A percentile compares a stretch with the other conserved stretches of the same genome.
These are phyloP conservation scores for Haematococcus lacustris DNA, from an alignment of 139 green algal species.

Conservation along the genomic window DNA sequence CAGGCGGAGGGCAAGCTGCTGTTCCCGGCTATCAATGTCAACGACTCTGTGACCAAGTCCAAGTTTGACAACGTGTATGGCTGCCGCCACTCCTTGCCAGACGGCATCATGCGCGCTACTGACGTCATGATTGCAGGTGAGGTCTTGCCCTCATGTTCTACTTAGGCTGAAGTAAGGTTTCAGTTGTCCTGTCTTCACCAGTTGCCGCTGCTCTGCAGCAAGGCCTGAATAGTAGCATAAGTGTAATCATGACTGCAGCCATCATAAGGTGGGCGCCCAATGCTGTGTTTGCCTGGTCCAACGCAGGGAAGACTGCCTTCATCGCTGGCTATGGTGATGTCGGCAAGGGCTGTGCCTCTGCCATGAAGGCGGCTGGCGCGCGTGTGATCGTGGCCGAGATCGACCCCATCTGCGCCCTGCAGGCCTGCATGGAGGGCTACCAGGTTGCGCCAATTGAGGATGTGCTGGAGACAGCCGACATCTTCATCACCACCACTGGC, in stretches of 20 bases:
- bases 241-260: too few relatives aligned
- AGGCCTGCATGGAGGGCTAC: constrained; percentile 95
- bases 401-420: constrained; percentile 98
- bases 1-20: constrained; percentile 76
- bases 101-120: constrained; percentile 99
- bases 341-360: constrained; percentile 93
- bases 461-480: constrained; percentile 73
- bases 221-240: too few relatives aligned
- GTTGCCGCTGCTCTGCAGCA: too few relatives aligned
- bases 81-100: constrained; percentile 97
- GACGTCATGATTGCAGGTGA: constrained; percentile 95
- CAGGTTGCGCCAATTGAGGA: constrained; percentile 82
- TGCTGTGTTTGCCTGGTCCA: background rate
- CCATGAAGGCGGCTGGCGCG: constrained; percentile 94
- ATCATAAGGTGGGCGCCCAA: background rate
- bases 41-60: constrained; percentile 99
- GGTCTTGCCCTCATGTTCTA: too few relatives aligned
- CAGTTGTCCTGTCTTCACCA: too few relatives aligned
- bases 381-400: constrained; percentile 90
- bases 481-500: constrained; percentile 99
- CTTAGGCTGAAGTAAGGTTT: too few relatives aligned
- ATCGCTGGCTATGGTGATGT: constrained; percentile 97
- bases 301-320: constrained; percentile 46
- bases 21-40: constrained; percentile 99
- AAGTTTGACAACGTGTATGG: constrained; percentile 99